Conservation (phyloP, 2,329 filamentous ascomycete genomes). For the Hansfordia pulvinata region DNA sequence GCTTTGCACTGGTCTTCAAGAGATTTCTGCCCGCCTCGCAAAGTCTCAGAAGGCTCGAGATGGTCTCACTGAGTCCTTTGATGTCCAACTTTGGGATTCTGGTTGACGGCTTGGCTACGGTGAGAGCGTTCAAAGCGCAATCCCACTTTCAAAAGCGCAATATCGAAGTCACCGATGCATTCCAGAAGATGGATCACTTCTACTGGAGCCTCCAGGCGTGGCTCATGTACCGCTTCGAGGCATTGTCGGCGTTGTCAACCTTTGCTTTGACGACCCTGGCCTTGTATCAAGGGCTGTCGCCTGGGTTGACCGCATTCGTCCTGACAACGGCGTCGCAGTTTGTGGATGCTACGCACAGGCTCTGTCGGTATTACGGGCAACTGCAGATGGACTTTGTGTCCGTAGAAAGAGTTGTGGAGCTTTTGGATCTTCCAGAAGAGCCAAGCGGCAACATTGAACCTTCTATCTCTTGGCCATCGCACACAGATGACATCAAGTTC, state of each 20-base stretch:
- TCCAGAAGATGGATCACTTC: constrained; percentile 93
- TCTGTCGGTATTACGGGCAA: constrained; percentile 71
- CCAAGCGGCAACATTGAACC: constrained; percentile 51
- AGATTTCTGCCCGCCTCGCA: constrained; percentile 74
- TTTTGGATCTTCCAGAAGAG: constrained; percentile 69
- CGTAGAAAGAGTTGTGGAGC: constrained; percentile 73
- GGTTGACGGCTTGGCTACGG: constrained; percentile 73
- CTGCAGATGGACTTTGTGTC: constrained; percentile 88
- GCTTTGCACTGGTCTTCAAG: constrained; percentile 62
- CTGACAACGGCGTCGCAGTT: constrained; percentile 59
- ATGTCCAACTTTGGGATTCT: constrained; percentile 89
- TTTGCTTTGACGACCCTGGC: constrained; percentile 63
- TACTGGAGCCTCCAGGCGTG: constrained; percentile 84
- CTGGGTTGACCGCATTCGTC: constrained; percentile 74
- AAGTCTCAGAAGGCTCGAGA: constrained; percentile 70
- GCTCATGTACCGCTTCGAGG: constrained; percentile 69
- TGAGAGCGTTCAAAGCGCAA: constrained; percentile 71
- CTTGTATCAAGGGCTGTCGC: constrained; percentile 58
- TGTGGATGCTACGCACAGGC: constrained; percentile 54
- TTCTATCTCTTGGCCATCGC: constrained; percentile 64
- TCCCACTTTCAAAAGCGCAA: constrained; percentile 68
- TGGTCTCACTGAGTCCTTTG: constrained; percentile 76
- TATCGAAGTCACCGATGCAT: constrained; percentile 69
- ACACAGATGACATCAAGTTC: constrained; percentile 60
- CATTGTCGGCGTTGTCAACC: constrained; percentile 58